Evolutionary conservation across 2,329 filamentous ascomycete genomes (phyloP), one percentile per base, ranked within the genome.

Genomic region (Penicillium sp.): DNA sequence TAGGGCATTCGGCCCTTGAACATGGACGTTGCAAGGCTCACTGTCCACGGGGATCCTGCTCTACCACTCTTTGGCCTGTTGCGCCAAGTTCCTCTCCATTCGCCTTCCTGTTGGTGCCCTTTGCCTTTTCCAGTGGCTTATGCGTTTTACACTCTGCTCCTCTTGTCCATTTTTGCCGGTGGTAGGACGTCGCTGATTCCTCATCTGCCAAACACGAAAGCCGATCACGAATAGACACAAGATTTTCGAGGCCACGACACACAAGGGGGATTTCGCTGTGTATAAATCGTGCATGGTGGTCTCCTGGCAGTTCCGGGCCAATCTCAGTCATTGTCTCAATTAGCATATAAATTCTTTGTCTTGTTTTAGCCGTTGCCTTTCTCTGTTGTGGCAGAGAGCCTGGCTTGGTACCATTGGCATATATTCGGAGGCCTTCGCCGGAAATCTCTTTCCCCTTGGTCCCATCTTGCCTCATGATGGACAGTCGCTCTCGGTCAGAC

Each of bases 401-500:
- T 38, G 28, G 19, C 27, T 31, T 15, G 28, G 13, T 28, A 17
- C 17, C 27, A 7, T 27, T 27, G 11, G n/a, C n/a, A n/a, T n/a
- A n/a, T n/a, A n/a, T n/a, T n/a, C n/a, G n/a, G n/a, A n/a, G n/a
- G n/a, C n/a, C n/a, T n/a, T n/a, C n/a, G n/a, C n/a, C n/a, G n/a
- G n/a, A n/a, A n/a, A n/a, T n/a, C n/a, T n/a, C n/a, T n/a, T n/a
- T n/a, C n/a, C n/a, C n/a, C 11, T 23, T 31, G 10, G 9, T 32
- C 18, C n/a, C 14, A 29, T 33, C 17, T 11, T 15, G 13, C 14
- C 19, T 36, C 34, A 28, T 43, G 40, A 63, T 64, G 55, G 58
- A 59, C 20, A 63, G 54, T 36, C 54, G 48, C 36, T 53, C 43
- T 30, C 56, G 44, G 30, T 63, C 60, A 17, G 53, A 61, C 34